Conservation (phyloP, 2,329 filamentous ascomycete species). For the Paraphoma sp. region DNA sequence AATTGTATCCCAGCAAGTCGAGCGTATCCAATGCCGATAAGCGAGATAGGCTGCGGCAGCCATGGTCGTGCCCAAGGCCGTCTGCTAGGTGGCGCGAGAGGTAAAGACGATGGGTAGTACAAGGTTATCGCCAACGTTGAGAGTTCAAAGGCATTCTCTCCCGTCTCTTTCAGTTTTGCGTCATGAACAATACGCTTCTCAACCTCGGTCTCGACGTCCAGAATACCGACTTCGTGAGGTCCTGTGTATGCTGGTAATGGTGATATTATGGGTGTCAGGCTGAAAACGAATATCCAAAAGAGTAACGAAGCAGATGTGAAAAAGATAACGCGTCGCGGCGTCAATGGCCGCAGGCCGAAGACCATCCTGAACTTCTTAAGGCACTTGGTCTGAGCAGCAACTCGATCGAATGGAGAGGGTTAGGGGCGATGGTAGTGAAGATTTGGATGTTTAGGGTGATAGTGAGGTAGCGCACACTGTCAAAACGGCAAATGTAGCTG, state of each 20-base stretch:
- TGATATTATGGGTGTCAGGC: constrained; percentile 51
- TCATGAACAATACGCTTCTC: constrained; percentile 43
- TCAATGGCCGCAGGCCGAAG: constrained; percentile 26
- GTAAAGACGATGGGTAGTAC: constrained; percentile 52
- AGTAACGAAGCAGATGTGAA: constrained; percentile 36
- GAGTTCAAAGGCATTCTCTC: constrained; percentile 52
- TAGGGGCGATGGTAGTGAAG: too few relatives aligned
- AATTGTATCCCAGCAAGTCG: constrained; percentile 49
- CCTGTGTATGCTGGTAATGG: constrained; percentile 53
- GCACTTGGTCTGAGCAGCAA: neutral
- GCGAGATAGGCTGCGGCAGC: constrained; percentile 52
- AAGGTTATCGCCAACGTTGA: constrained; percentile 54
- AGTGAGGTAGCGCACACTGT: too few relatives aligned
- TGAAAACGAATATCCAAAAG: constrained; percentile 46
- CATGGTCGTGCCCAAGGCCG: constrained; percentile 50
- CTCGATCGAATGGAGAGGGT: too few relatives aligned
- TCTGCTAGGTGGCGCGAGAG: constrained; percentile 21
- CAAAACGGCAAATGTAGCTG: neutral
- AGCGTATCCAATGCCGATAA: constrained; percentile 54
- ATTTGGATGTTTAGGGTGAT: too few relatives aligned
- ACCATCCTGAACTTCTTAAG: constrained; percentile 19
- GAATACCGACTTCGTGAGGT: constrained; percentile 50
- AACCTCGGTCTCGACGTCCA: constrained; percentile 53
- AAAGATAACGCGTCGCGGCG: constrained; percentile 31
- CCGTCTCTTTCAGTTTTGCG: constrained; percentile 47